Evolutionary conservation across 164 flowering plant species (phyloP).

Genomic region (Paratinospora sagittata): DNA sequence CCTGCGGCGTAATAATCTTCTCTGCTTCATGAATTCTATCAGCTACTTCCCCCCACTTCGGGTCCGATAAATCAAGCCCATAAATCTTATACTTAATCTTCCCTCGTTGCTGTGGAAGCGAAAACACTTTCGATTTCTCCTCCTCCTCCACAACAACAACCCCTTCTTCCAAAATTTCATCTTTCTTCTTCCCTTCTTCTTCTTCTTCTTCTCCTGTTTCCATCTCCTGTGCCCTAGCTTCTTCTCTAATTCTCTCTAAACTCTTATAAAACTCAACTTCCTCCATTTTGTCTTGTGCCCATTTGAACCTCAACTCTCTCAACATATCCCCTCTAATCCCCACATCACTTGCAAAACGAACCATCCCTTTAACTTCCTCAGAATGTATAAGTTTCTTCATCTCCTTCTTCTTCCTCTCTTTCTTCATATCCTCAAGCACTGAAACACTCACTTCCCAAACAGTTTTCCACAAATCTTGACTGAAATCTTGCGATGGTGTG

Average conservation of each 20-base stretch:
- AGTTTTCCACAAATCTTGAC: constrained; percentile 81
- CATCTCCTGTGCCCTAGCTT: no score
- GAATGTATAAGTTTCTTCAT: constrained; percentile 66
- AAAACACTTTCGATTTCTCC: constrained; percentile 26
- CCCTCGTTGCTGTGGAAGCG: constrained; percentile 72
- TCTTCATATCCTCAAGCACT: constrained; percentile 75
- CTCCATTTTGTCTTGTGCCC: constrained; percentile 89
- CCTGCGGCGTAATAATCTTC: constrained; percentile 46
- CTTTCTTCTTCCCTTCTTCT: constrained; percentile 4
- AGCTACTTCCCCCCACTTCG: constrained; percentile 78
- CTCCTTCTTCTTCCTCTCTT: constrained; percentile 67
- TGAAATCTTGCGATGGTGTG: constrained; percentile 44
- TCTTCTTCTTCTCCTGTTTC: constrained; percentile 6
- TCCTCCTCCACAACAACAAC: constrained; percentile 21
- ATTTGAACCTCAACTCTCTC: constrained; percentile 81
- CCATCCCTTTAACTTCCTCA: constrained; percentile 73
- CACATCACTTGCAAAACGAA: constrained; percentile 71
- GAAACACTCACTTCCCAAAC: constrained; percentile 72
- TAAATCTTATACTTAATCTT: constrained; percentile 77
- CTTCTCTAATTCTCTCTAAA: constrained; percentile 36
- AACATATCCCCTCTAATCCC: constrained; percentile 91
- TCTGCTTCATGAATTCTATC: constrained; percentile 57
- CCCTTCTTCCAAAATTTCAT: constrained; percentile 11
- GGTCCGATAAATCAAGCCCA: constrained; percentile 82
- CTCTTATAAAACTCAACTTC: constrained; percentile 60